These are phyloP conservation scores for Neonectria magnoliae DNA, from an alignment of 2,329 filamentous ascomycete species.

Conservation along the genomic window DNA sequence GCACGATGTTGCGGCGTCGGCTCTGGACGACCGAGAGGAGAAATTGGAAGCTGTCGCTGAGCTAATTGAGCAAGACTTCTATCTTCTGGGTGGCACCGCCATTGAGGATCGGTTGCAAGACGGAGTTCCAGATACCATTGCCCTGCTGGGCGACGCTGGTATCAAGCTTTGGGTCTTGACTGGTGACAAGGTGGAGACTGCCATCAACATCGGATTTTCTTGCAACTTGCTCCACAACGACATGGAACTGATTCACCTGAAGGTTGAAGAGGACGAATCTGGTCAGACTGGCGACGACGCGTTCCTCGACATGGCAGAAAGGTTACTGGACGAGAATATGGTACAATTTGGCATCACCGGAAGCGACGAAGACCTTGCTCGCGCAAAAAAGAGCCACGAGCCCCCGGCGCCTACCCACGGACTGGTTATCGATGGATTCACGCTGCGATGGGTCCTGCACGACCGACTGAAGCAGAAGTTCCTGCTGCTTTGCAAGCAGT, in stretches of 20 bases:
- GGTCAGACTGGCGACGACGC: slow-evolving; percentile 58
- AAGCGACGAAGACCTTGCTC: slow-evolving; percentile 83
- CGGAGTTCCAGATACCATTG: slow-evolving; percentile 95
- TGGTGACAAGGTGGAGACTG: slow-evolving; percentile 98
- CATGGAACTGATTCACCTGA: slow-evolving; percentile 95
- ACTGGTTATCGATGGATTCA: slow-evolving; percentile 93
- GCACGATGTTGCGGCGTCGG: slow-evolving; percentile 86
- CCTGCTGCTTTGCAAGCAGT: slow-evolving; percentile 93
- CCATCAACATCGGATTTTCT: slow-evolving; percentile 99
- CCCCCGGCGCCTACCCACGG: slow-evolving; percentile 89
- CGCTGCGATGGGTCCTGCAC: slow-evolving; percentile 86
- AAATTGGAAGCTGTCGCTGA: slow-evolving; percentile 92
- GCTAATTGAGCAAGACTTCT: slow-evolving; percentile 88
- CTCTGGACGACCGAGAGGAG: slow-evolving; percentile 87
- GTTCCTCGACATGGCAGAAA: slow-evolving; percentile 68
- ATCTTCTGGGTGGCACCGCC: slow-evolving; percentile 89
- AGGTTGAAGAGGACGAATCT: slow-evolving; percentile 78
- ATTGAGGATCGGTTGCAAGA: slow-evolving; percentile 98
- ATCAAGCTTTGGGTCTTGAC: slow-evolving; percentile 99
- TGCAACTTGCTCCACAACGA: slow-evolving; percentile 97
- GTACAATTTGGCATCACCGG: slow-evolving; percentile 81
- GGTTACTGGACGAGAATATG: slow-evolving; percentile 79
- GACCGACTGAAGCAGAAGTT: slow-evolving; percentile 91
- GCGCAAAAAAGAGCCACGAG: slow-evolving; percentile 84
- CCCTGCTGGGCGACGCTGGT: slow-evolving; percentile 87